Base-by-base conservation (phyloP, 2,329 filamentous ascomycete species). In the Fusarium dimerum region DNA sequence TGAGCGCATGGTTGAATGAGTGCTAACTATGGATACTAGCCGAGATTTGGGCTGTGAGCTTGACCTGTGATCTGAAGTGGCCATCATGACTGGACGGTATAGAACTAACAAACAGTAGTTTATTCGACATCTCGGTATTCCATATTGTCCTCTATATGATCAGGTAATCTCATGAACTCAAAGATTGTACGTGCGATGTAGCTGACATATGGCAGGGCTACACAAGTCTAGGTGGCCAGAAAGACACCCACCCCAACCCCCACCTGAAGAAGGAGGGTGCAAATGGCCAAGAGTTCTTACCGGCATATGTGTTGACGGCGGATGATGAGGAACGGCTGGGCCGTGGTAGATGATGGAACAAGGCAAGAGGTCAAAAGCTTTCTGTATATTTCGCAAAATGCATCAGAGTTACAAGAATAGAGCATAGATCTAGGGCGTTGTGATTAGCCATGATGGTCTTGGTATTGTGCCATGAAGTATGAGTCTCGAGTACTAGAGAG, bases 191-290 rank as follows among this genome's bases (percentile, higher is more conserved):
- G 17, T 3, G n/a, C 16, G 3, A 1, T 18, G 38, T 43, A 1
- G n/a, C 40, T 48, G 8, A 48, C 34, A 29, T 13, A 2, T 2
- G 29, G 26, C 34, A 60, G 43, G 93, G 93, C 10, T 97, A 94
- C 72, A 96, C 94, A 3, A 93, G 89, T 58, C 78, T 99, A n/a
- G 94, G 94, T 17, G 93, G 94, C 3, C 91, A 85, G 20, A 86
- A 85, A 50, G 91, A 99, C 73, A 99, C 94, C 3, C 83, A 89
- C 59, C 92, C 91, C 0, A 99, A 99, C 68, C 94, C 94, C 62
- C 20, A 70, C 66, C 38, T 60, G 5, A 60, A 60, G 51, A 60
- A 60, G 36, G 38, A 55, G 20, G 57, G 51, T 0, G 40, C 52
- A n/a, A 58, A 60, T 7, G 57, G 57, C 4, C n/a, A 60, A 11